Percentiles rank a stretch among this genome's conserved stretches.
Evolutionary conservation across 2,329 filamentous ascomycete genomes (phyloP).

Genomic region (Aspergillus quadrilineatus): DNA sequence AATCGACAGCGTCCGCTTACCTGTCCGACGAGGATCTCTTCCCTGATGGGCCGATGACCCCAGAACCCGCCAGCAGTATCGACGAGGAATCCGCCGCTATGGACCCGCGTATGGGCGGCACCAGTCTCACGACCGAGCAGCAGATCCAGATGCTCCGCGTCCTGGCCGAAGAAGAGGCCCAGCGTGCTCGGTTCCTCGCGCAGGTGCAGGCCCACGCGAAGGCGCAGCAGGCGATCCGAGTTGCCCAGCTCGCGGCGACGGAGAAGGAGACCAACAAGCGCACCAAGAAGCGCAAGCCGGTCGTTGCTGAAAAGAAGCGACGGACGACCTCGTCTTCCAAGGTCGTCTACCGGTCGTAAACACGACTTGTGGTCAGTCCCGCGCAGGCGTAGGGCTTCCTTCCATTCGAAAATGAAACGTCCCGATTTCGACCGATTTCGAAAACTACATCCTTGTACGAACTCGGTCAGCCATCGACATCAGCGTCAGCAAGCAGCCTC

Average conservation of each 20-base stretch:
- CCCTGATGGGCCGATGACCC: constrained; percentile 31
- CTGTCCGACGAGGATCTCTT: constrained; percentile 46
- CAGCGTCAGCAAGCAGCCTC: neutral
- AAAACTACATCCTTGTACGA: no score
- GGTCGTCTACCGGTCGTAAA: constrained; percentile 17
- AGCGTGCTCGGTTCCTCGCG: constrained; percentile 39
- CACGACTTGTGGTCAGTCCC: neutral
- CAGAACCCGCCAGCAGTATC: constrained; percentile 22
- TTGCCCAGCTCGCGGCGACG: constrained; percentile 29
- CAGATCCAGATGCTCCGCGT: constrained; percentile 39
- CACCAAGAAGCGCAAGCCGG: constrained; percentile 30
- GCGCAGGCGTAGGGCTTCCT: neutral
- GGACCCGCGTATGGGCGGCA: constrained; percentile 23
- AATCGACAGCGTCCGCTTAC: constrained; percentile 37
- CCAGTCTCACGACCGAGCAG: constrained; percentile 40
- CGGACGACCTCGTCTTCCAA: constrained; percentile 23
- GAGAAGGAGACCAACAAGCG: constrained; percentile 30
- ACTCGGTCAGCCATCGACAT: neutral
- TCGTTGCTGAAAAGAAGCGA: constrained; percentile 27
- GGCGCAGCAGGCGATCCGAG: constrained; percentile 40
- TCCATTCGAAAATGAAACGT: neutral
- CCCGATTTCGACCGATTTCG: neutral
- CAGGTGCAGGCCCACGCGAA: constrained; percentile 44
- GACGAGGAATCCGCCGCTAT: constrained; percentile 30
- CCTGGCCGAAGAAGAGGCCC: constrained; percentile 37